Base-by-base conservation (phyloP, 2,329 filamentous ascomycete genomes). In the Penicillium oxalicum region DNA sequence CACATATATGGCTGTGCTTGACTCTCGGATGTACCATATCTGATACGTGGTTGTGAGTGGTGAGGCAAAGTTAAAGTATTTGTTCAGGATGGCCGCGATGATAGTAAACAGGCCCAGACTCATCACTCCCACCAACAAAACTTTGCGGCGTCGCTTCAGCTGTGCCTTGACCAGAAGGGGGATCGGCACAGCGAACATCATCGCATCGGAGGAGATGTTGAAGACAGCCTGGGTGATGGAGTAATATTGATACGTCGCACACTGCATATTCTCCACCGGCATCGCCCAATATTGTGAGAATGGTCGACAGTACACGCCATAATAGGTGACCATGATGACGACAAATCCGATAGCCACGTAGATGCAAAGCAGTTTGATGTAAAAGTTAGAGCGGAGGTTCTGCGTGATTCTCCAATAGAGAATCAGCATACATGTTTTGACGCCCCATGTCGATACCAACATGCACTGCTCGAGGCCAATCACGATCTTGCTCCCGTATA, bases 271-370 rank as follows among this genome's bases (percentile, higher is more conserved):
- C 1, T 56, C 33, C n/a, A 66, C 61, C 0, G 74, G 74, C 29
- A 77, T 68, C 2, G 75, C 74, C 70, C 71, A 78, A 53, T 78
- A 77, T 48, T 76, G 66, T 4, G 63, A 63, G 51, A 78, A 75
- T 0, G 75, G 75, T 6, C 73, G 68, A 44, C 74, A 77, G 64
- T 75, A 77, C 0, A 76, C 72, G 13, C 63, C 70, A 40, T 75
- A 72, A 49, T 76, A 75, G 2, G 75, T 64, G 37, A 77, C 55
- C 59, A 76, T 73, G 62, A 77, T 76, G 11, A 75, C 61, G 47
- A 76, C 61, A 48, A 76, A 77, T 26, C 69, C 64, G 3, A 73
- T 39, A 0, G 55, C 65, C 12, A 75, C 68, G 51, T 77, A 78
- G 5, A 63, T 60, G 1, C 70, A 61, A 1, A 76, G 66, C 7